Evolutionary conservation across 768 basidiomycete genomes (phyloP), one percentile per base, ranked within the genome.

Genomic region (Lactarius vividus): DNA sequence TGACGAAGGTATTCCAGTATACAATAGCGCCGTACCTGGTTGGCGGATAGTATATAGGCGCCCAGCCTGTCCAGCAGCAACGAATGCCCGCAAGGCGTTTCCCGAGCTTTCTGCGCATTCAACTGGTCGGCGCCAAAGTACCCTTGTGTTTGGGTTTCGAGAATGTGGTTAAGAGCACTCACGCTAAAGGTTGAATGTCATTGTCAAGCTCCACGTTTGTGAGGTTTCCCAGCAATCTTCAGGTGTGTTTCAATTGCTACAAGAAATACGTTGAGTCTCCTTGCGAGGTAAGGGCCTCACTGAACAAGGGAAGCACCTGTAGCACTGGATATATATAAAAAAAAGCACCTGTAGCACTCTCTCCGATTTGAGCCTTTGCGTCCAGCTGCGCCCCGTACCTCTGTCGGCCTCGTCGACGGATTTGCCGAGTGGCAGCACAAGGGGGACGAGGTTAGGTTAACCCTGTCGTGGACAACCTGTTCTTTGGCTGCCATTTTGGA

Each of bases 1-100:
- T 33, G 20, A 53, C 18, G 59, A 15, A 7, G 3, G 33, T 28
- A 11, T 49, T 42, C 37, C 37, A 10, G 33, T 18, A 15, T 10
- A 57, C 35, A 10, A 33, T 52, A 60, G n/a, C 4, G 16, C 67
- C 76, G 29, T n/a, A 89, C 90, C 75, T 84, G 77, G 57, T 85
- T 82, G 1, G 86, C 77, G 3, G 81, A 81, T 46, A 77, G 77
- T 67, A 88, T 77, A 64, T 82, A 79, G 3, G 71, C 71, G 57
- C 91, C 87, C 33, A 89, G 75, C 33, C 78, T 77, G 63, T 87
- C 84, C 6, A 92, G 76, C 31, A 80, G 31, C 73, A 75, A 53
- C 77, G 79, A 18, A 84, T 77, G 39, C 82, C 83, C 8, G 46
- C 20, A 23, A 33, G 9, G 33, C 33, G 8, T 33, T 33, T 33